These are phyloP conservation scores for Mimosa bimucronata DNA, from an alignment of 306 rosid species.

Conservation along the genomic window DNA sequence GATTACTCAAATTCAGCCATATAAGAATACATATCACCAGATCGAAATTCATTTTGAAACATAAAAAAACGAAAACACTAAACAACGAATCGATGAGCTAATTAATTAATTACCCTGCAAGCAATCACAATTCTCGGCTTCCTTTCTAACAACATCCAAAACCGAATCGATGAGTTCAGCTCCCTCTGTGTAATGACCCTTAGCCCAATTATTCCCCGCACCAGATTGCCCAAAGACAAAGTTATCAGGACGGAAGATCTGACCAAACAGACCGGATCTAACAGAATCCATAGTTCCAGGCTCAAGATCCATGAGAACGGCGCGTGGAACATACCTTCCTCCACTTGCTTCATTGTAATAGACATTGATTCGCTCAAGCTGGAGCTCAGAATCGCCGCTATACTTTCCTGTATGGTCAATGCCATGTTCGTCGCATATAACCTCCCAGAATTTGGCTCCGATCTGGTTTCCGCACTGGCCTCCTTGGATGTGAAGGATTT, in stretches of 20 bases:
- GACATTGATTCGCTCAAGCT: slow-evolving; percentile 65
- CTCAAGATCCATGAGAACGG: slow-evolving; percentile 73
- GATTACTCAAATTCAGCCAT: background rate
- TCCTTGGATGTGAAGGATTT: slow-evolving; percentile 72
- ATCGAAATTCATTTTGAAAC: background rate
- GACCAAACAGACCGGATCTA: slow-evolving; percentile 59
- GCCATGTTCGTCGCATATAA: slow-evolving; percentile 68
- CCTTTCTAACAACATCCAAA: slow-evolving; percentile 69
- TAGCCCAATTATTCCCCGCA: slow-evolving; percentile 67
- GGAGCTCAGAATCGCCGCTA: slow-evolving; percentile 62
- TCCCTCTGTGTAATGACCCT: slow-evolving; percentile 68
- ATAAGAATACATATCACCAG: background rate
- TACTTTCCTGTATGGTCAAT: slow-evolving; percentile 61
- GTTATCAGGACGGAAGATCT: slow-evolving; percentile 70
- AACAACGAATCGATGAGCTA: background rate
- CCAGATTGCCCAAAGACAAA: slow-evolving; percentile 75
- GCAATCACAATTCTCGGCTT: slow-evolving; percentile 78
- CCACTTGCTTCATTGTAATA: slow-evolving; percentile 66
- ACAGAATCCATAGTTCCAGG: slow-evolving; percentile 69
- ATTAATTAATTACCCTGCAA: slow-evolving; percentile 52
- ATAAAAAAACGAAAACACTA: too few species aligned
- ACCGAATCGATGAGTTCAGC: slow-evolving; percentile 69
- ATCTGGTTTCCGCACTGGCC: slow-evolving; percentile 77
- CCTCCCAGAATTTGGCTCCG: slow-evolving; percentile 77
- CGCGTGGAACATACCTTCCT: slow-evolving; percentile 71